Base-by-base conservation (phyloP, 2,329 filamentous ascomycete genomes). In the Pseudocercospora eumusae region DNA sequence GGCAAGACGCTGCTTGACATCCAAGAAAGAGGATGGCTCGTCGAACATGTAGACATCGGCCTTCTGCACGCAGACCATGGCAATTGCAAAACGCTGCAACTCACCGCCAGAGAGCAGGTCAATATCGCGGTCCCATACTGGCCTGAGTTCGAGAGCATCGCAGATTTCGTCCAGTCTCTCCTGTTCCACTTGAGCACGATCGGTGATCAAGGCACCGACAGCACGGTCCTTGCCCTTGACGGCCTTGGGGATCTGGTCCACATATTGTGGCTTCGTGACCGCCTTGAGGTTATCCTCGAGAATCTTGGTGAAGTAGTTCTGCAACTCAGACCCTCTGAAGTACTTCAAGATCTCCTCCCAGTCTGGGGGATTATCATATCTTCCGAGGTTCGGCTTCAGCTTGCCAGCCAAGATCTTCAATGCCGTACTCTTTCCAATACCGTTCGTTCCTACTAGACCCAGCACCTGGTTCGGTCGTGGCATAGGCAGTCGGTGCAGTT, bases 41-140 rank as follows among this genome's bases (percentile, higher is more conserved):
- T 99, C 95, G 74, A 99, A 99, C 95, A 99, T 98, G 84, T 99
- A 99, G 10, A 96, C 92, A 77, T 99, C 95, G 70, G 93, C 93
- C 73, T 96, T 88, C 77, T 98, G 93, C 21, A 98, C 93, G 73
- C 93, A 96, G 66, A 96, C 92, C 56, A 93, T 91, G 73, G 91
- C 95, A 71, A 99, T 97, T 71, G 95, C 95, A 73, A 99, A 99
- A 79, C 95, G 90, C 80, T 99, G 95, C 74, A 99, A 85, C 80
- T 99, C 96, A 84, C 95, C 95, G 85, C 95, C 96, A 68, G 95
- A 99, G 21, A 99, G 86, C 36, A 91, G 85, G 70, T 85, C 87
- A 70, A 99, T 90, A 68, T 98, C 93, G 79, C 96, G 91, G 69
- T 97, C 91, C 77, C 91, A 86, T 68, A 99, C 93, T 74, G 96